Conservation (phyloP, 495 filamentous ascomycete genomes). For the Ascodesmis nigricans region DNA sequence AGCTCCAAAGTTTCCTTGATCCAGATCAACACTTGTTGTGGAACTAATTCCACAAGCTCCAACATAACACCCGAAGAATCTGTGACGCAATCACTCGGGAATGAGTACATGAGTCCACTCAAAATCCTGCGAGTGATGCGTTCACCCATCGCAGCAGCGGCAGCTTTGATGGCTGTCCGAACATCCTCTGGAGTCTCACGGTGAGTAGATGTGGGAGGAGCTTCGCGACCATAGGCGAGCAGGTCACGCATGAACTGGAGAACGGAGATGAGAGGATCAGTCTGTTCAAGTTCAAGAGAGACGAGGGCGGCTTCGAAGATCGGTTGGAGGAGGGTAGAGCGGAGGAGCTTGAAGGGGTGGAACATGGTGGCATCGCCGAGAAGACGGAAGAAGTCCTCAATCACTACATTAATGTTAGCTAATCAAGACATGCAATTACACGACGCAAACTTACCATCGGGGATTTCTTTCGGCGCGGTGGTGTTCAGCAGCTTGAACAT, state of each 20-base stretch:
- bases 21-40: slow-evolving; percentile 53
- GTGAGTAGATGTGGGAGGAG: slow-evolving; percentile 47
- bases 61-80: slow-evolving; percentile 86
- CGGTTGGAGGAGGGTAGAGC: slow-evolving; percentile 49
- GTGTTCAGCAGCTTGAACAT: slow-evolving; percentile 81
- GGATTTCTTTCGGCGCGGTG: slow-evolving; percentile 62
- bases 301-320: slow-evolving; percentile 73
- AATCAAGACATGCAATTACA: not conserved
- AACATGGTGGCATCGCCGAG: slow-evolving; percentile 76
- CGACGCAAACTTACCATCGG: slow-evolving; percentile 40
- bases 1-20: slow-evolving; percentile 60
- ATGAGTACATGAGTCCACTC: slow-evolving; percentile 97
- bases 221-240: slow-evolving; percentile 59
- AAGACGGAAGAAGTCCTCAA: slow-evolving; percentile 95
- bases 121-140: slow-evolving; percentile 61
- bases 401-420: slow-evolving; percentile 34
- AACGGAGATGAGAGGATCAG: slow-evolving; percentile 70
- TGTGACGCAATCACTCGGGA: slow-evolving; percentile 81
- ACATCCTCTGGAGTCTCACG: slow-evolving; percentile 37
- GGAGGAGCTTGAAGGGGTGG: slow-evolving; percentile 62
- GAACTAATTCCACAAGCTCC: slow-evolving; percentile 67
- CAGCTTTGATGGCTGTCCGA: slow-evolving; percentile 45
- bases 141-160: slow-evolving; percentile 52
- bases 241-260: slow-evolving; percentile 88
- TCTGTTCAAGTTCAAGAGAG: slow-evolving; percentile 67